These are phyloP conservation scores for Trapa incisa DNA, from an alignment of 345 rosid genomes.

Conservation along the genomic window DNA sequence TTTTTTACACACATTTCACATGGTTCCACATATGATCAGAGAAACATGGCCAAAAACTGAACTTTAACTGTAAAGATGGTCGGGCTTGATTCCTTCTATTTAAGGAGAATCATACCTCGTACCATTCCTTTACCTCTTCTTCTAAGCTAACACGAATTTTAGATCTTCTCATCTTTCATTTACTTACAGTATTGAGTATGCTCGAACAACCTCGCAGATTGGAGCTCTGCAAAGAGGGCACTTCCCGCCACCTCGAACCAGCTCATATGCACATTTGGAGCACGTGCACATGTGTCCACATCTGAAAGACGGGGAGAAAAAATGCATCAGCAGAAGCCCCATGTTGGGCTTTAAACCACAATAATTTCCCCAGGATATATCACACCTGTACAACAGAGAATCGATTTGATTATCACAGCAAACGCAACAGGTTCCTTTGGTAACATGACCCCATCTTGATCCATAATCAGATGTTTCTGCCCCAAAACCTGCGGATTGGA, in stretches of 20 bases:
- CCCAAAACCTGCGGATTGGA: conserved; percentile 31
- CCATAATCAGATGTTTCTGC: conserved; percentile 86
- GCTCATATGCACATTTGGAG: conserved; percentile 84
- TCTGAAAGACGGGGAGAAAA: conserved; percentile 21
- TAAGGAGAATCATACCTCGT: too few relatives aligned
- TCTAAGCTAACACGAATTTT: not conserved
- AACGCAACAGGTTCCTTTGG: conserved; percentile 92
- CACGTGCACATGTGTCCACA: conserved; percentile 99
- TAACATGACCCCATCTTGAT: conserved; percentile 82
- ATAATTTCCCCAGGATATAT: too few relatives aligned
- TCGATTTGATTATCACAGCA: conserved; percentile 47
- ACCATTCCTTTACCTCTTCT: too few relatives aligned
- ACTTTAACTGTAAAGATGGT: too few relatives aligned
- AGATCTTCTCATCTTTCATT: conserved; percentile 3
- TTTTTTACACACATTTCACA: too few relatives aligned
- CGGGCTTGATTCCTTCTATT: too few relatives aligned
- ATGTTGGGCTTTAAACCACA: not conserved
- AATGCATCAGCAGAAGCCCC: not conserved
- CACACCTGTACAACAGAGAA: too few relatives aligned
- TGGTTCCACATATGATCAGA: too few relatives aligned
- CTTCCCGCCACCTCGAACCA: conserved; percentile 80
- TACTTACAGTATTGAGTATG: conserved; percentile 85
- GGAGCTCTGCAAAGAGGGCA: conserved; percentile 97
- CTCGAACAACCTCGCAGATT: conserved; percentile 83
- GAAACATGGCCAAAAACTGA: too few relatives aligned